Evolutionary conservation across 2,329 filamentous ascomycete species (phyloP), one percentile per base, ranked within the genome.

Genomic region (Teratosphaeria epicoccoides): DNA sequence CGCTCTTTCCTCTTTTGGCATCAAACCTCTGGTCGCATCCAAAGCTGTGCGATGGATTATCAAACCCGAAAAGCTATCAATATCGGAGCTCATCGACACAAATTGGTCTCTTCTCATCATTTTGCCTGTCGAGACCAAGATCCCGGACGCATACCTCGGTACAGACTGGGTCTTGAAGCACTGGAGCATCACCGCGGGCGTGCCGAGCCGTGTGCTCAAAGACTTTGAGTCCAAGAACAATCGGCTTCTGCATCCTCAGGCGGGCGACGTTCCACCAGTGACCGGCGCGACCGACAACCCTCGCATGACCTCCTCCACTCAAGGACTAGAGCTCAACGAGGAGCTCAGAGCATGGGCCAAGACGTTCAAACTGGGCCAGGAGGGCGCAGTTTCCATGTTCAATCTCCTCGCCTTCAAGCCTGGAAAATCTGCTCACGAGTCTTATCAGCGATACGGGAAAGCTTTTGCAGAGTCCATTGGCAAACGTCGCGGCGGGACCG

Each of bases 371-470:
- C 28, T 52, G 56, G 61, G 60, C 63, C 67, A 63, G 60, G 44
- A 56, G 9, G 50, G 66, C 33, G 75, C 81, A 0, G 76, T 83
- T 1, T 79, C 76, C 1, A 84, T 84, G 81, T 70, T 84, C 37
- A 84, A 84, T 54, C 68, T 84, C 2, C 71, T 84, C 4, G 71
- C 46, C 46, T 84, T 84, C 67, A 71, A 71, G 43, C 68, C 65
- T 0, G 73, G 71, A 10, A 73, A 70, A n/a, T 60, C 59, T 28
- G 61, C 61, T 54, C 79, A 81, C 59, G 65, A 68, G 23, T 69
- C 71, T 46, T 84, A 84, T 58, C 68, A 76, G 17, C 67, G 75
- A 46, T 84, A 84, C 62, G 81, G 81, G 2, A 68, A 69, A n/a
- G 78, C 72, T 24, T 78, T 78, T 56, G 68, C 68, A 0, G 61